phyloP scores from a whole-genome alignment of 495 filamentous ascomycete species.

The Hyaloscypha finlandica region DNA sequence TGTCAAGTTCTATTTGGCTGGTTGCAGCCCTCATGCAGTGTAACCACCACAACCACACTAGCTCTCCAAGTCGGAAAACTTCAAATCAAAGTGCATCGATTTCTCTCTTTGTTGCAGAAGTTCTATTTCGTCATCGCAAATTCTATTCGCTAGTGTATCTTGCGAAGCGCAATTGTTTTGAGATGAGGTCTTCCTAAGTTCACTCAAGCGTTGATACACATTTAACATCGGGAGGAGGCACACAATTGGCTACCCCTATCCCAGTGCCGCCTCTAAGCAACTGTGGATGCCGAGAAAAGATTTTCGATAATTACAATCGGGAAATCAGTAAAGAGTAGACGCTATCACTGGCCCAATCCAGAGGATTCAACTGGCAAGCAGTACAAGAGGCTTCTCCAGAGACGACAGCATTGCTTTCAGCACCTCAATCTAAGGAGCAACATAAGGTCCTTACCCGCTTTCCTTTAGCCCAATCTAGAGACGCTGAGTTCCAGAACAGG shows the following conservation, averaged over 20 bases:
- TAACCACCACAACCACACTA: constrained; percentile 1
- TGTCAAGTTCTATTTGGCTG: not conserved
- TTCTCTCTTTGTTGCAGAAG: not conserved
- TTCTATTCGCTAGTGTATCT: not conserved
- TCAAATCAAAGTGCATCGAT: not conserved
- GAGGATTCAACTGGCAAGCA: not conserved
- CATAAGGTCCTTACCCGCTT: no score
- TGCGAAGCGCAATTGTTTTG: not conserved
- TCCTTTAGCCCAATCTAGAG: no score
- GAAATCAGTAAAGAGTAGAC: not conserved
- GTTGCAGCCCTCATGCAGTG: not conserved
- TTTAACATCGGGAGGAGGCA: not conserved
- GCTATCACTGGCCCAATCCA: constrained; percentile 9
- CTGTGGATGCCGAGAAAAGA: not conserved
- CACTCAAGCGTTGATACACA: not conserved
- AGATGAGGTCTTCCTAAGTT: not conserved
- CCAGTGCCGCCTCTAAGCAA: not conserved
- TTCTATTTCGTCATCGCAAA: not conserved
- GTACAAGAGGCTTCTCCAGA: no score
- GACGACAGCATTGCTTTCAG: no score
- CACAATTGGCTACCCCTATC: not conserved
- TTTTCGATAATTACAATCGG: not conserved
- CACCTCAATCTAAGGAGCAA: no score
- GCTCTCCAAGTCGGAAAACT: constrained; percentile 1
- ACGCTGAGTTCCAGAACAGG: no score